Percentiles rank a stretch among this genome's conserved stretches.
These are phyloP conservation scores for Chlamydomonas sp. DNA, from an alignment of 139 green algal species.

Conservation along the genomic window DNA sequence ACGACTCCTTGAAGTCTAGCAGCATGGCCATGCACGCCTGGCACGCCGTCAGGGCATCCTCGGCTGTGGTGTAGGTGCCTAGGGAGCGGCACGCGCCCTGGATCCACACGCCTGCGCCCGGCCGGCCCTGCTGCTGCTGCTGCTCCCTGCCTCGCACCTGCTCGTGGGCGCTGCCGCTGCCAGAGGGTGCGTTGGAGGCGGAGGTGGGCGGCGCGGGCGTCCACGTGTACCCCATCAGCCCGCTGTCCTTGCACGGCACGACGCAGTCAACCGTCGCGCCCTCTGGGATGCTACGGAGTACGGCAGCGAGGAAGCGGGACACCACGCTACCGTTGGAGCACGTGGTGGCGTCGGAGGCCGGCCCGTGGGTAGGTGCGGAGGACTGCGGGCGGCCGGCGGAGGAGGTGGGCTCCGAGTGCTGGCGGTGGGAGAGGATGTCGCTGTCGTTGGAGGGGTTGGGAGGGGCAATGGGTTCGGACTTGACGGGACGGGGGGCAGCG, in stretches of 20 bases:
- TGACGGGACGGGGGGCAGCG: no score
- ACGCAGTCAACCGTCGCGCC: background rate
- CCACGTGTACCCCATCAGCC: constrained; percentile 1
- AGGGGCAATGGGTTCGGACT: no score
- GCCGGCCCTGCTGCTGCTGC: background rate
- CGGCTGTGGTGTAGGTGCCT: background rate
- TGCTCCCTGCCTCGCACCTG: background rate
- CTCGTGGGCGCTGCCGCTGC: background rate
- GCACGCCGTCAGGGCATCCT: background rate
- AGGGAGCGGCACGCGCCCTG: background rate
- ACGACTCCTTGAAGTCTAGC: background rate
- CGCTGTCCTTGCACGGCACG: background rate
- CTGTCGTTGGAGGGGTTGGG: no score
- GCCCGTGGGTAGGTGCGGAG: background rate
- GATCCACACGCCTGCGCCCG: background rate
- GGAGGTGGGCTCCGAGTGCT: no score
- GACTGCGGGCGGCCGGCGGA: background rate
- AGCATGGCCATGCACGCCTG: constrained; percentile 6
- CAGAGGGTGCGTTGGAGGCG: background rate
- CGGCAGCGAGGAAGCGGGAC: background rate
- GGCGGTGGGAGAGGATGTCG: no score
- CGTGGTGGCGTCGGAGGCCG: background rate
- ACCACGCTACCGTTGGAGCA: background rate
- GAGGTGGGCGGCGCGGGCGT: background rate
- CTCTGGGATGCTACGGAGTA: background rate